phyloP scores from a whole-genome alignment of 2,329 filamentous ascomycete species.

The Paracamarosporium sp. region DNA sequence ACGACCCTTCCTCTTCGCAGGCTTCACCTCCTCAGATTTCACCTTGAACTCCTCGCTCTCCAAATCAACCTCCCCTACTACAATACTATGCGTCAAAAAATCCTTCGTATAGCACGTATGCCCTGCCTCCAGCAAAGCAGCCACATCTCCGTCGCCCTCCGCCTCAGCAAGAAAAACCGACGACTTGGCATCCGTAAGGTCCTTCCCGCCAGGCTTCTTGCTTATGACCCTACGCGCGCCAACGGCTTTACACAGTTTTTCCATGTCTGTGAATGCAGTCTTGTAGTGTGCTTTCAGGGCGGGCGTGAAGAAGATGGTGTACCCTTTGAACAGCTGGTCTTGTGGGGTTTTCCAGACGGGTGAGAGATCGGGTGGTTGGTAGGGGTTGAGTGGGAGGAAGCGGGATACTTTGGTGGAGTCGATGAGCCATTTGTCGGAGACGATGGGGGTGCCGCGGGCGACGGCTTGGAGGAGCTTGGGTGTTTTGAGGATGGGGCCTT shows the following conservation, averaged over 20 bases:
- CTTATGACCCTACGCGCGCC: conserved; percentile 44
- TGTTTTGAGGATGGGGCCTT: conserved; percentile 50
- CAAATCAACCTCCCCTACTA: conserved; percentile 51
- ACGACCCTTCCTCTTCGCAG: conserved; percentile 19
- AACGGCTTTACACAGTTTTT: conserved; percentile 44
- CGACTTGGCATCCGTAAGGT: conserved; percentile 20
- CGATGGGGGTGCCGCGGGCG: conserved; percentile 51
- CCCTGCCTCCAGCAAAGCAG: conserved; percentile 39
- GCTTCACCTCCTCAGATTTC: conserved; percentile 1
- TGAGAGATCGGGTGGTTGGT: conserved; percentile 42
- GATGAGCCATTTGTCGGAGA: conserved; percentile 55
- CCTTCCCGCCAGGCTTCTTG: conserved; percentile 29
- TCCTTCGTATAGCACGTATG: conserved; percentile 51
- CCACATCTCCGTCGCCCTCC: conserved; percentile 45
- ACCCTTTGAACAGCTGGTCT: conserved; percentile 56
- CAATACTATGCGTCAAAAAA: conserved; percentile 51
- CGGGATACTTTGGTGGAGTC: conserved; percentile 44
- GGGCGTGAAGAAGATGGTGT: conserved; percentile 57
- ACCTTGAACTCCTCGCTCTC: conserved; percentile 47
- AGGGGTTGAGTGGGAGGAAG: conserved; percentile 45
- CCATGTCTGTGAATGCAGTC: conserved; percentile 45
- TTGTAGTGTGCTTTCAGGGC: conserved; percentile 41
- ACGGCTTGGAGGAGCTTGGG: conserved; percentile 55
- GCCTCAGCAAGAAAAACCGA: conserved; percentile 48
- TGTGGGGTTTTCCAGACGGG: conserved; percentile 42